phyloP scores from a whole-genome alignment of 2,329 filamentous ascomycete species.

The Truncatella angustata region DNA sequence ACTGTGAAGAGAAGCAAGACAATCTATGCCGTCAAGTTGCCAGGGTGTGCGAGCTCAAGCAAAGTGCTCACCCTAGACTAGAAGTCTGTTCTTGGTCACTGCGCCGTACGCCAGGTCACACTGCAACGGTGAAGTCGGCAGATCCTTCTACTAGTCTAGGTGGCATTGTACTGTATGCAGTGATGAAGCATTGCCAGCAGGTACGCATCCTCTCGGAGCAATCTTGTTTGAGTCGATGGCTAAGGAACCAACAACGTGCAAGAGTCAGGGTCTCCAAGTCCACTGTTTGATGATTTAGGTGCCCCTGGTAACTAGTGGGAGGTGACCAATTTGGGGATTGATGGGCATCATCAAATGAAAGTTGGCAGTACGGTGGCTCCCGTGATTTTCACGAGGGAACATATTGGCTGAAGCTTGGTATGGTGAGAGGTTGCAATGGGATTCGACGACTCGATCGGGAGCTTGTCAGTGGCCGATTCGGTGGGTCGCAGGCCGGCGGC shows the following conservation, averaged over 20 bases:
- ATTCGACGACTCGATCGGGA: neutral
- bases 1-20: too few relatives aligned
- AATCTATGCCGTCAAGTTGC: too few relatives aligned
- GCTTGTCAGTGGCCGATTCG: neutral
- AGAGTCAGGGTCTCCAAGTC: neutral
- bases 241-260: neutral
- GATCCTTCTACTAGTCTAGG: neutral
- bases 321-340: neutral
- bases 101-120: neutral
- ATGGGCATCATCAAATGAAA: neutral
- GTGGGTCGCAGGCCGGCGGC: conserved; percentile 2
- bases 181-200: neutral
- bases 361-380: neutral
- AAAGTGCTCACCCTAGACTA: too few relatives aligned
- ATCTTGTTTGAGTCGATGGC: neutral
- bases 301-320: too few relatives aligned
- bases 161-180: neutral
- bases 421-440: neutral
- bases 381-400: neutral
- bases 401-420: neutral
- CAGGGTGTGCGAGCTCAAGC: too few relatives aligned
- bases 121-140: neutral
- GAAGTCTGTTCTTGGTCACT: neutral
- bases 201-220: neutral
- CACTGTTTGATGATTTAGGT: too few relatives aligned